Evolutionary conservation across 148 eudicot species (phyloP), one percentile per base, ranked within the genome.

Genomic region (Chenopodium suecicum): DNA sequence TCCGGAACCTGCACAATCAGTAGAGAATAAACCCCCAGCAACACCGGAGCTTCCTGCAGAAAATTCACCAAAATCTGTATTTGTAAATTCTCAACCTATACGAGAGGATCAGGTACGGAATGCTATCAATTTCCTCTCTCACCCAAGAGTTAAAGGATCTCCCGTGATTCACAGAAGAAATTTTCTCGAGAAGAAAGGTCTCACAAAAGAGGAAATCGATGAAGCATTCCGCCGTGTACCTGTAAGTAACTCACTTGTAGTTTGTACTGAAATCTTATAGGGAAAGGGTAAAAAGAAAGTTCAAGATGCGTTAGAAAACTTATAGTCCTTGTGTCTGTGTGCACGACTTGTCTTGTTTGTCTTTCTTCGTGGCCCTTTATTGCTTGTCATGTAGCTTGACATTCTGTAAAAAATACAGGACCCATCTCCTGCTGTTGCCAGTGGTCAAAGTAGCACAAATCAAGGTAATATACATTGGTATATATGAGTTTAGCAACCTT

Each of bases 141-240:
- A 96, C 83, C 98, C 99, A 6, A 96, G 91, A 88, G 99, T 96
- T 68, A 89, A 80, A 84, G 99, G 98, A 75, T 96, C 99, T 4
- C 95, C 99, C 1, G 89, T 96, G 64, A 88, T 96, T 72, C 91
- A 96, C 76, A 89, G 97, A 81, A 88, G 99, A 76, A 94, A 97
- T 79, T 96, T 96, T 87, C 98, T 94, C 70, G 99, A 96, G 88
- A 91, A 88, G 83, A 96, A 96, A 84, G 99, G 99, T 72, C 97
- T 96, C 64, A 94, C 99, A 12, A 94, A 94, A 83, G 99, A 94
- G 84, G 99, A 96, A 88, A 96, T 96, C 25, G 97, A 96, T 88
- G 99, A 94, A 90, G 99, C 99, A 76, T 94, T 96, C 83, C 91
- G 94, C 54, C 97, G 94, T 76, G 99, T 96, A 74, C 99, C 99